Evolutionary conservation across 139 green algal species (phyloP), one percentile per base, ranked within the genome.

Genomic region (Penium margaritaceum): DNA sequence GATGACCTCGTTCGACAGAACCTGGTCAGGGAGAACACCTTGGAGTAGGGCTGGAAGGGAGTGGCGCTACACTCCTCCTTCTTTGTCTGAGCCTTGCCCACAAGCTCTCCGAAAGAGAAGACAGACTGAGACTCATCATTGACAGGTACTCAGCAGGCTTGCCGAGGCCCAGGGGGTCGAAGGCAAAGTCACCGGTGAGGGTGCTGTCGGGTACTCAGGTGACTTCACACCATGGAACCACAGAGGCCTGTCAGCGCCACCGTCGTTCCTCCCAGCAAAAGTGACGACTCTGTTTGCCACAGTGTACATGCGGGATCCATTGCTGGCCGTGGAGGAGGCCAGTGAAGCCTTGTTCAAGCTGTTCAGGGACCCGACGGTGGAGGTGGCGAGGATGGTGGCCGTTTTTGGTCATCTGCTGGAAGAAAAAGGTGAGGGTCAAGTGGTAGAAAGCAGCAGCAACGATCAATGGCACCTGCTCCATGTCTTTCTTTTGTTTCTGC

Each of bases 101-200:
- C 76, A 5, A 95, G 72, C 5, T 75, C 39, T 30, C 90, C 92
- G 41, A 89, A 84, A 67, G 88, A 87, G 67, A 84, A 63, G 76
- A 97, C 92, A 3, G 95, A 44, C 63, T 91, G 90, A 70, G 93
- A 84, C 82, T 96, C 87, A 84, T 97, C 89, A 36, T 93, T 87
- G 67, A 88, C 37, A 94, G 68, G 81, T 87, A 90, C 77, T 88
- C 83, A 17, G 79, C 7, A 7, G 85, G 83, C 46, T 78, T 79
- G 34, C 12, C 64, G 2, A 80, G 74, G 44, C 74, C 67, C 67
- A 86, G 57, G 37, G 81, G 81, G 62, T 87, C 83, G 54, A 85
- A 87, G 27, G 81, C 83, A 62, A 84, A 86, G 67, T 87, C 83
- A 57, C 83, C 81, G 21, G 70, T 38, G 2, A 87, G 34, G 34